Evolutionary conservation across 192 early-diverging fungal genomes (phyloP).

Genomic region (Gigaspora rosea): DNA sequence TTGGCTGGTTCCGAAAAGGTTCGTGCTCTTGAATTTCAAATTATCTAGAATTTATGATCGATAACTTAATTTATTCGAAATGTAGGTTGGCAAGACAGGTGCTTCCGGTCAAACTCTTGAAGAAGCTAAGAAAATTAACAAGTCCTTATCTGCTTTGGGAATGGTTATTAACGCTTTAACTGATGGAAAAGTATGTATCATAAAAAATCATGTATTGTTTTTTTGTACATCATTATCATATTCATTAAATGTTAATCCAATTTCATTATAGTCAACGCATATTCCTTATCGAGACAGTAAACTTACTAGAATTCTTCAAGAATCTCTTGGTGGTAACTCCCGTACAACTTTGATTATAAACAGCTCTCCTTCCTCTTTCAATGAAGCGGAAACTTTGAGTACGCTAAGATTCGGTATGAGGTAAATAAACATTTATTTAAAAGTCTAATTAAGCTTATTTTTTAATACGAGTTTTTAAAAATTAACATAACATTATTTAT

Average conservation of each 20-base stretch:
- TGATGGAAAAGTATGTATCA: conserved; percentile 82
- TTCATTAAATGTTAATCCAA: background rate
- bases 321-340: conserved; percentile 99
- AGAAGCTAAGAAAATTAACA: conserved; percentile 99
- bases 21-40: background rate
- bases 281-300: conserved; percentile 99
- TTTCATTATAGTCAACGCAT: conserved; percentile 74
- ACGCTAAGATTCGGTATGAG: conserved; percentile 96
- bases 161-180: conserved; percentile 99
- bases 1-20: conserved; percentile 98
- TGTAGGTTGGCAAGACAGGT: conserved; percentile 85
- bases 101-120: conserved; percentile 98
- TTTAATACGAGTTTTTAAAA: background rate
- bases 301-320: conserved; percentile 98
- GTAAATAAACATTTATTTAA: conserved; percentile 26
- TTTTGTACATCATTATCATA: background rate
- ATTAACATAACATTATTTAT: conserved; percentile 4
- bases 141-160: conserved; percentile 93
- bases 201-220: background rate
- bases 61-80: background rate
- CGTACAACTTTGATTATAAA: conserved; percentile 99
- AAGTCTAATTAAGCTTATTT: background rate
- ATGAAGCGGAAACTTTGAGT: conserved; percentile 92
- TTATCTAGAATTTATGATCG: background rate
- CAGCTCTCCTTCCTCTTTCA: conserved; percentile 96